Conservation (phyloP, 768 basidiomycete genomes). For the Hypholoma fasciculare region DNA sequence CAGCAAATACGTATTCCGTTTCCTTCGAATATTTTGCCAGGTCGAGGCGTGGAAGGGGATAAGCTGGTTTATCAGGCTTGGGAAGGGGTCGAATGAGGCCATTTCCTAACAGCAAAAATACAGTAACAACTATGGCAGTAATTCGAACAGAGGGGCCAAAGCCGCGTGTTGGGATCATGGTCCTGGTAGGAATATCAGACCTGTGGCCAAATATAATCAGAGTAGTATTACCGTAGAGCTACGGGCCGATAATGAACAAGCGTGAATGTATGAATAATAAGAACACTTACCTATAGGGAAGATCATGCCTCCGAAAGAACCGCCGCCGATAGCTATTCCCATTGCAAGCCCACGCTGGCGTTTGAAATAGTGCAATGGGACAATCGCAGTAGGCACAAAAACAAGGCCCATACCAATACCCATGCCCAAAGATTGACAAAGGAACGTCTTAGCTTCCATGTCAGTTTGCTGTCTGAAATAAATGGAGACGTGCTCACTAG, state of each 20-base stretch:
- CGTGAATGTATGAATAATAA: background rate
- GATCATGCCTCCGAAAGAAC: constrained; percentile 35
- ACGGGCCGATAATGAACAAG: background rate
- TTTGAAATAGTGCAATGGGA: constrained; percentile 47
- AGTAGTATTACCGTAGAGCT: constrained; percentile 22
- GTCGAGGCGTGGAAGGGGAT: constrained; percentile 24
- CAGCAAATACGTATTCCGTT: constrained; percentile 25
- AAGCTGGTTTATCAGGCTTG: constrained; percentile 18
- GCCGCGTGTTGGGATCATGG: constrained; percentile 22
- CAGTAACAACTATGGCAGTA: constrained; percentile 26
- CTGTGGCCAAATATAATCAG: too few relatives aligned
- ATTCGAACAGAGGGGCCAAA: constrained; percentile 29
- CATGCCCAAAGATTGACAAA: constrained; percentile 56
- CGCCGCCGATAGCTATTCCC: constrained; percentile 44
- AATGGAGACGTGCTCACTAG: constrained; percentile 26
- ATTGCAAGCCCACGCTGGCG: constrained; percentile 36
- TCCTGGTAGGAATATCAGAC: constrained; percentile 6
- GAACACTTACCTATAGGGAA: constrained; percentile 29
- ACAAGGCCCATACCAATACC: constrained; percentile 50
- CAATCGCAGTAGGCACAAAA: constrained; percentile 48
- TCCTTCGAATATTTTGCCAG: constrained; percentile 32
- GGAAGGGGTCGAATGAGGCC: constrained; percentile 24
- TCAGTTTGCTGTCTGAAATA: background rate
- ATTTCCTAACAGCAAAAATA: constrained; percentile 25
- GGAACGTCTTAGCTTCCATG: constrained; percentile 26